Evolutionary conservation across 1,284 basidiomycete genomes (phyloP), one percentile per base, ranked within the genome.

Genomic region (Athelia sp.): DNA sequence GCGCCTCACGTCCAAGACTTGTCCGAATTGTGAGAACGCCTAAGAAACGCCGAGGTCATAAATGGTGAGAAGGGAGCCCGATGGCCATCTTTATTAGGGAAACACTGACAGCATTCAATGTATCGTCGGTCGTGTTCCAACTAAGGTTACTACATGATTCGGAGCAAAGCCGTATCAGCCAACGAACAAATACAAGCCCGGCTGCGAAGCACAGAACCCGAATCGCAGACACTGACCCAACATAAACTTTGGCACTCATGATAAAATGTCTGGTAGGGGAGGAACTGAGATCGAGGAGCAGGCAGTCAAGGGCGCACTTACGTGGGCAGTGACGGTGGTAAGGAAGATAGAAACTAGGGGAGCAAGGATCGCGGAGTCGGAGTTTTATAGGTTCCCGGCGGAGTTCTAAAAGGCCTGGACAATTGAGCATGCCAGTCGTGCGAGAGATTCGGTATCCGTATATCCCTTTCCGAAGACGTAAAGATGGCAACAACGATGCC

Each of bases 91-190:
- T 29, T 29, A 29, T 29, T 13, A 29, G 26, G 13, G 26, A 13
- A 13, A 77, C 59, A 89, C 87, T 84, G 79, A 93, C 91, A 77
- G 82, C 72, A 71, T 83, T 82, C 62, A 95, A 79, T 55, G 81
- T 82, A 50, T 93, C 91, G 81, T 94, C 92, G 66, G 83, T 93
- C 70, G 92, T 93, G 82, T 90, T 92, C 92, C 92, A 90, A 78
- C 87, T 89, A 78, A 90, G 76, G 81, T 90, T 90, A 75, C 87
- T 90, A 81, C 36, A 40, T 6, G 36, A 40, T 21, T 6, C 9
- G 36, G n/a, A 70, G 76, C 66, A 64, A 66, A 65, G 55, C 51
- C 53, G 62, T 64, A 40, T 40, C 36, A 40, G 36, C 15, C 36
- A n/a, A 40, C 36, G 15, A 8, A 40, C 15, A n/a, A 4, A 21